phyloP scores from a whole-genome alignment of 1,284 basidiomycete genomes.

The Apiotrichum mycotoxinovorans region DNA sequence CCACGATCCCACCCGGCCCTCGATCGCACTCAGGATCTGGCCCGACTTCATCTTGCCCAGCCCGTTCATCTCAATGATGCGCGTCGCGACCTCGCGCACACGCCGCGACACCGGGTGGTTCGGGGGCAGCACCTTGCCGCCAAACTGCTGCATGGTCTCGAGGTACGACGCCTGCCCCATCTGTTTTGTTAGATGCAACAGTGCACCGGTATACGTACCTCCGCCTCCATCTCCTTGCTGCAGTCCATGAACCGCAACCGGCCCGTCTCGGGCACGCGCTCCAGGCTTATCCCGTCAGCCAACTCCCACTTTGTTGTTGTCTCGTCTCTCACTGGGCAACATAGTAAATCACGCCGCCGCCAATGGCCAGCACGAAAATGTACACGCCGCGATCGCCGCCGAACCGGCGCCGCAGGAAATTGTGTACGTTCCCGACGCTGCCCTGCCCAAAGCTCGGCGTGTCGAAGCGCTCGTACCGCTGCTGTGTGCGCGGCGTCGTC shows the following conservation, averaged over 20 bases:
- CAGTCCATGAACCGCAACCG: slow-evolving; percentile 80
- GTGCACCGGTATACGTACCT: slow-evolving; percentile 33
- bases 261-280: slow-evolving; percentile 76
- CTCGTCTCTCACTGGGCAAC: slow-evolving; percentile 56
- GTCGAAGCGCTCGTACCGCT: slow-evolving; percentile 39
- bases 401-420: slow-evolving; percentile 33
- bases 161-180: slow-evolving; percentile 13
- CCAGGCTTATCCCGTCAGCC: slow-evolving; percentile 57
- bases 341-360: slow-evolving; percentile 57
- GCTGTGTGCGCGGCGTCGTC: not conserved
- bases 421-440: slow-evolving; percentile 20
- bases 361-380: slow-evolving; percentile 42
- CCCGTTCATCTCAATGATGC: slow-evolving; percentile 69
- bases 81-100: slow-evolving; percentile 65
- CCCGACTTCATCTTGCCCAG: slow-evolving; percentile 60
- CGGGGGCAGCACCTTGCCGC: slow-evolving; percentile 57
- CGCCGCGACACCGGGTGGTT: slow-evolving; percentile 64
- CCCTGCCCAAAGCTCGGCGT: slow-evolving; percentile 7
- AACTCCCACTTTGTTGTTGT: not conserved
- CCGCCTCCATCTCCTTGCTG: slow-evolving; percentile 59
- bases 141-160: slow-evolving; percentile 18
- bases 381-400: slow-evolving; percentile 44
- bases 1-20: slow-evolving; percentile 31
- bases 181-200: slow-evolving; percentile 1
- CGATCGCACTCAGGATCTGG: slow-evolving; percentile 38